Evolutionary conservation across 257 asterid species (phyloP).

Genomic region (Striga asiatica): DNA sequence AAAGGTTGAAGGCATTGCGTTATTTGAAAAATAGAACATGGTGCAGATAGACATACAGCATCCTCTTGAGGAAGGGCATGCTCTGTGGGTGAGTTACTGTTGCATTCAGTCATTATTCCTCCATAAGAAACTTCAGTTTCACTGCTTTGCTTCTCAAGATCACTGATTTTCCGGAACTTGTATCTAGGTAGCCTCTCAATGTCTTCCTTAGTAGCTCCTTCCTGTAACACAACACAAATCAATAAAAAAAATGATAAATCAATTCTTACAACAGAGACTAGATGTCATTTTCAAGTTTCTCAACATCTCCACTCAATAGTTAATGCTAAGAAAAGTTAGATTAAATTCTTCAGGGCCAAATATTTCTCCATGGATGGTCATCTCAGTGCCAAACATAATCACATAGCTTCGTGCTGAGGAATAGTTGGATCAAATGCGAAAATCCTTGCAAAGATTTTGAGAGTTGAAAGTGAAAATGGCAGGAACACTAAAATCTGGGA

Average conservation of each 20-base stretch:
- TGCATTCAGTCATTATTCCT: conserved; percentile 76
- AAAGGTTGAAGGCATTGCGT: neutral
- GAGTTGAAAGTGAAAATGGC: too few relatives aligned
- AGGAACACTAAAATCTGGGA: too few relatives aligned
- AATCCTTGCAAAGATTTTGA: too few relatives aligned
- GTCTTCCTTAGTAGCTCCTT: conserved; percentile 90
- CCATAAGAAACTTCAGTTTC: conserved; percentile 80
- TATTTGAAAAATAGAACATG: neutral
- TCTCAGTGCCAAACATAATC: too few relatives aligned
- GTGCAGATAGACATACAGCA: conserved; percentile 45
- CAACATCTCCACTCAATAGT: too few relatives aligned
- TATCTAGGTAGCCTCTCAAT: conserved; percentile 64
- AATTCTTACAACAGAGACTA: neutral
- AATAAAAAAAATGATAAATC: neutral
- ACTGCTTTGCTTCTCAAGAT: conserved; percentile 63
- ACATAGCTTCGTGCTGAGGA: too few relatives aligned
- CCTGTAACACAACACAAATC: conserved; percentile 36
- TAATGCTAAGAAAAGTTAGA: too few relatives aligned
- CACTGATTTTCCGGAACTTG: conserved; percentile 60
- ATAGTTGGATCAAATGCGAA: too few relatives aligned
- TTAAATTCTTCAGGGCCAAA: too few relatives aligned
- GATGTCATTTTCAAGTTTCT: neutral
- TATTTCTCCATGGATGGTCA: too few relatives aligned
- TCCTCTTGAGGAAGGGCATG: conserved; percentile 75
- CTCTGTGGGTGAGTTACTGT: conserved; percentile 58